Conservation (phyloP, 345 rosid genomes). For the Eucalyptus pumila region DNA sequence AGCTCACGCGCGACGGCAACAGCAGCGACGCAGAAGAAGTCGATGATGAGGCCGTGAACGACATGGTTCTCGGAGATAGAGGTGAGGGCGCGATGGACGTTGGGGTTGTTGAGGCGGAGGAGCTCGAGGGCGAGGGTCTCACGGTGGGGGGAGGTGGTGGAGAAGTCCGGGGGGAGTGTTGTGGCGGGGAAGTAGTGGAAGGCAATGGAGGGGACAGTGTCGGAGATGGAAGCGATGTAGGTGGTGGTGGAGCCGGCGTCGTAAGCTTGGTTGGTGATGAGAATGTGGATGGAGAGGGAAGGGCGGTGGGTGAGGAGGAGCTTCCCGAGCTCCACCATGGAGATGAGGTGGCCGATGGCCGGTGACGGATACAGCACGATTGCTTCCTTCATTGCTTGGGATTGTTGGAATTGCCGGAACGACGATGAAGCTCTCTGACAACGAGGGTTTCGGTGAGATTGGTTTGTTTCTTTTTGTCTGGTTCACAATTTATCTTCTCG, state of each 20-base stretch:
- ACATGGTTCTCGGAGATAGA: slow-evolving; percentile 8
- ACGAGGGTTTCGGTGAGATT: background rate
- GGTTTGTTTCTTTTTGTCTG: background rate
- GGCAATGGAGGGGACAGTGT: slow-evolving; percentile 22
- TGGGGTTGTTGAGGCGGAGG: slow-evolving; percentile 24
- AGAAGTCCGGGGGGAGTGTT: slow-evolving; percentile 6
- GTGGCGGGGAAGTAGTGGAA: slow-evolving; percentile 30
- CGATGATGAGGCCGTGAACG: slow-evolving; percentile 20
- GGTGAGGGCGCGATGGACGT: slow-evolving; percentile 19
- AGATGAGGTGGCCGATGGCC: slow-evolving; percentile 49
- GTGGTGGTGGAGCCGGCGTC: slow-evolving; percentile 18
- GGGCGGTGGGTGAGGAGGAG: slow-evolving; percentile 26
- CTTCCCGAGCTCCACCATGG: slow-evolving; percentile 69
- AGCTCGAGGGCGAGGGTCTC: slow-evolving; percentile 19
- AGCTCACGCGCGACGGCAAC: slow-evolving; percentile 8
- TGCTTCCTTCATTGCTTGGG: slow-evolving; percentile 12
- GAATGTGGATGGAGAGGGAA: slow-evolving; percentile 40
- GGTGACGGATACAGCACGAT: slow-evolving; percentile 58
- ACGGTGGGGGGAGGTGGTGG: slow-evolving; percentile 3
- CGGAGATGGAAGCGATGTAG: slow-evolving; percentile 19
- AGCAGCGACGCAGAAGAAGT: slow-evolving; percentile 30
- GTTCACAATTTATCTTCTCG: background rate
- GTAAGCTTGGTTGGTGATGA: slow-evolving; percentile 30
- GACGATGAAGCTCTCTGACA: background rate
- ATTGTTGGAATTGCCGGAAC: background rate